A percentile compares a stretch with the other conserved stretches of the same genome.
phyloP scores from a whole-genome alignment of 176 grass and related monocot species.

The Aegilops sharonensis region DNA sequence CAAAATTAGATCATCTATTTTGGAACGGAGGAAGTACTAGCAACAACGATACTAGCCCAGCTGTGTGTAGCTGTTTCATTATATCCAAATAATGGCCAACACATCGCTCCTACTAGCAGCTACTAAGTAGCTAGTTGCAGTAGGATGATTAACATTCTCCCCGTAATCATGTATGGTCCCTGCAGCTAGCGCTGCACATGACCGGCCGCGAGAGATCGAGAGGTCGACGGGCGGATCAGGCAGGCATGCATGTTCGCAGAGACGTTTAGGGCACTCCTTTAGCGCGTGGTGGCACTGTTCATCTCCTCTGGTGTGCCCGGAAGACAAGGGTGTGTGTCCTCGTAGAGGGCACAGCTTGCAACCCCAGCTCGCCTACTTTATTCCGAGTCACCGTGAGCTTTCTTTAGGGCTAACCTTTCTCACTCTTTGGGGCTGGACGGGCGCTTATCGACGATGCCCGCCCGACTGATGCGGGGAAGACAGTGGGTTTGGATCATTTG shows the following conservation, averaged over 20 bases:
- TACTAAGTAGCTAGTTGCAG: background rate
- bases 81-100: background rate
- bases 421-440: slow-evolving; percentile 52
- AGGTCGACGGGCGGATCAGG: background rate
- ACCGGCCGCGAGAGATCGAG: slow-evolving; percentile 10
- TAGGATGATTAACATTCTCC: slow-evolving; percentile 15
- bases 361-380: slow-evolving; percentile 48
- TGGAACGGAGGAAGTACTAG: too few species aligned
- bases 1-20: too few species aligned
- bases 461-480: slow-evolving; percentile 57
- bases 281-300: slow-evolving; percentile 20
- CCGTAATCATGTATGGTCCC: slow-evolving; percentile 4
- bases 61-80: background rate
- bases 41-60: background rate
- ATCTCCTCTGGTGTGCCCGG: slow-evolving; percentile 36
- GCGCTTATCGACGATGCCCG: slow-evolving; percentile 36
- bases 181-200: slow-evolving; percentile 13
- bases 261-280: slow-evolving; percentile 46
- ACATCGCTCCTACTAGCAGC: background rate
- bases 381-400: slow-evolving; percentile 47
- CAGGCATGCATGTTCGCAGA: slow-evolving; percentile 39
- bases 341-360: slow-evolving; percentile 52
- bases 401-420: slow-evolving; percentile 54
- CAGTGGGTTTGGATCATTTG: slow-evolving; percentile 52
- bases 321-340: slow-evolving; percentile 62